Evolutionary conservation across 1,139 yeast species (phyloP), one percentile per base, ranked within the genome.

Genomic region (Yamadazyma triangularis): DNA sequence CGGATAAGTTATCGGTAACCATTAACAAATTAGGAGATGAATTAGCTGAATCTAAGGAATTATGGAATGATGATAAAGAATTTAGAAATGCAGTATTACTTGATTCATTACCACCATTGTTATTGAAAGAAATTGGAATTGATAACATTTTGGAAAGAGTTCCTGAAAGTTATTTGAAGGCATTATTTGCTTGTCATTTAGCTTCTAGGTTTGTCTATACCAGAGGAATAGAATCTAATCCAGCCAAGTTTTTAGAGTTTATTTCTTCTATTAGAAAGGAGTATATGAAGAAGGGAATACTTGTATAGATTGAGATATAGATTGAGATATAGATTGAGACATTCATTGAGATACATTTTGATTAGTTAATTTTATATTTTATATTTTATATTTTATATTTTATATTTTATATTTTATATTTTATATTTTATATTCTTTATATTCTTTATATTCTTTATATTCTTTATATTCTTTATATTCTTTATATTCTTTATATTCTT

Each of bases 11-110:
- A 36, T 87, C 96, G 4, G 72, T 74, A 42, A 82, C 95, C 26
- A 91, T 91, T 52, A 91, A 89, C 60, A 83, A 83, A 48, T 73
- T 91, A 48, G 87, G 84, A 36, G 97, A 88, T 56, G 95, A 89
- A 61, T 73, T 91, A 48, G 81, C 93, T 28, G 72, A 76, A 35
- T 82, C 94, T 23, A 79, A 79, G 48, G 88, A 81, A 51, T 68
- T 91, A 51, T 91, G 97, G 96, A 70, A 72, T 36, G 84, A 82
- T 44, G 96, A 91, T 53, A 62, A 63, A 14, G 70, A 62, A 29
- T 82, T 91, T 65, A 77, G 96, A 61, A 78, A 86, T 53, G 79
- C 78, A 13, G 81, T 91, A 24, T 71, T 91, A 44, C 55, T 70
- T 27, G 85, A 81, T 46, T 84, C 95, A 3, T 76, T 91, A 41